A percentile compares a stretch with the other conserved stretches of the same genome.
Conservation (phyloP, 768 basidiomycete species). For the Pleurotus ostreatus region DNA sequence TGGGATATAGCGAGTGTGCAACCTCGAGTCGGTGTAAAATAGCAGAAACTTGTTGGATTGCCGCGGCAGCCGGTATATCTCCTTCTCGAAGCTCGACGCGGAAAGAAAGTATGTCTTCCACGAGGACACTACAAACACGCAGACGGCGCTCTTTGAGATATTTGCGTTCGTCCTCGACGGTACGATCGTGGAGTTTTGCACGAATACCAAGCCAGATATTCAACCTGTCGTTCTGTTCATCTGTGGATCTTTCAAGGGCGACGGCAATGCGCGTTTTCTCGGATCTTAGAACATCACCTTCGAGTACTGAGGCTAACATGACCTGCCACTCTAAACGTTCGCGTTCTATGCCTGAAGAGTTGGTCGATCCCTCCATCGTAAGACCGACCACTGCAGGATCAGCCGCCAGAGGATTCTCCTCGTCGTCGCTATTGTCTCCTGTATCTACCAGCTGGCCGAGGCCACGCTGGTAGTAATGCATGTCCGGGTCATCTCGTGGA, state of each 20-base stretch:
- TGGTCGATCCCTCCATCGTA: conserved; percentile 40
- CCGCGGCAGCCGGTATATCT: conserved; percentile 32
- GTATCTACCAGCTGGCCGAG: conserved; percentile 63
- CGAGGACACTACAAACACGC: conserved; percentile 74
- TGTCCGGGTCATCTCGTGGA: conserved; percentile 76
- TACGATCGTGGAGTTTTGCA: conserved; percentile 77
- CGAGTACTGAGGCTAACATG: conserved; percentile 89
- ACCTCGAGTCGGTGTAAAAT: conserved; percentile 75
- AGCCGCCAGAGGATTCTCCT: conserved; percentile 50
- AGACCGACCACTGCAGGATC: conserved; percentile 59
- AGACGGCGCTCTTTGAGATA: conserved; percentile 80
- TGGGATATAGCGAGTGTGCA: conserved; percentile 85
- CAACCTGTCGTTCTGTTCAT: conserved; percentile 65
- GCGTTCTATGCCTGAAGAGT: conserved; percentile 35
- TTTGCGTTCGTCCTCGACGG: conserved; percentile 78
- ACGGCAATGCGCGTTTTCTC: conserved; percentile 92
- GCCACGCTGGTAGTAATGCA: conserved; percentile 74
- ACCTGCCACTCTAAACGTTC: conserved; percentile 94
- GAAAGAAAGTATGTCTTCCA: conserved; percentile 82
- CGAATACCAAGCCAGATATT: conserved; percentile 89
- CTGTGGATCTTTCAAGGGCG: conserved; percentile 63
- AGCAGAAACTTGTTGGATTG: conserved; percentile 58
- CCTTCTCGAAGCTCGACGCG: conserved; percentile 44
- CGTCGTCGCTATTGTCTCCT: conserved; percentile 76
- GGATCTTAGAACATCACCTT: conserved; percentile 90